Base-by-base conservation (phyloP, 1,284 basidiomycete genomes). In the Cystobasidium pallidum region DNA sequence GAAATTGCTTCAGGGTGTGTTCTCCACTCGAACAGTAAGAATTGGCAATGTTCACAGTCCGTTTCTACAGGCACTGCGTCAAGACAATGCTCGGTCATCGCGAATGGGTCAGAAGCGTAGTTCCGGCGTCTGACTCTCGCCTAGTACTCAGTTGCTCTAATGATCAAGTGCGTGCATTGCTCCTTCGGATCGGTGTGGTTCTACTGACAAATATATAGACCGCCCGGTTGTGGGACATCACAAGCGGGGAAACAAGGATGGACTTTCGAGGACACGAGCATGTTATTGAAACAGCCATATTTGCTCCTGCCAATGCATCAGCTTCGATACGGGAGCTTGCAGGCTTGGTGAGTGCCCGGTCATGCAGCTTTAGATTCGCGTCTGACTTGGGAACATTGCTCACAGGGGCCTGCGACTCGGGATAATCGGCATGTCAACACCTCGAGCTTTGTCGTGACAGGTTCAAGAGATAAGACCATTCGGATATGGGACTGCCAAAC, bases 181-280 rank as follows among this genome's bases (percentile, higher is more conserved):
- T 34, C 28, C 24, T 1, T 13, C 3, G 1, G 19, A 0, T 34
- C 7, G 8, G 15, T 0, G 1, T 4, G 8, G 58, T 2, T 24
- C 2, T 13, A 19, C 19, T 43, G 21, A 32, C 43, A 26, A 10
- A 32, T 54, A 6, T 32, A 39, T 10, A 94, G 90, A 94, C 91
- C 34, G 87, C 89, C 36, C 85, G 90, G 28, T 84, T 94, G 75
- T 92, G 90, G 86, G 91, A 95, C 77, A 83, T 87, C 0, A 80
- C 87, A 61, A 86, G 86, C 8, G 91, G 90, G 21, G 88, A 91
- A 78, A 87, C 87, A 43, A 93, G 92, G 80, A 84, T 86, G 78
- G 91, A 94, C 77, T 83, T 95, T 78, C 84, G 92, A 67, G 92
- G 91, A 0, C 93, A 95, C 79, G 92, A 93, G 62, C 88, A 94